Base-by-base conservation (phyloP, 805 yeast genomes). In the Candida ulmi region DNA sequence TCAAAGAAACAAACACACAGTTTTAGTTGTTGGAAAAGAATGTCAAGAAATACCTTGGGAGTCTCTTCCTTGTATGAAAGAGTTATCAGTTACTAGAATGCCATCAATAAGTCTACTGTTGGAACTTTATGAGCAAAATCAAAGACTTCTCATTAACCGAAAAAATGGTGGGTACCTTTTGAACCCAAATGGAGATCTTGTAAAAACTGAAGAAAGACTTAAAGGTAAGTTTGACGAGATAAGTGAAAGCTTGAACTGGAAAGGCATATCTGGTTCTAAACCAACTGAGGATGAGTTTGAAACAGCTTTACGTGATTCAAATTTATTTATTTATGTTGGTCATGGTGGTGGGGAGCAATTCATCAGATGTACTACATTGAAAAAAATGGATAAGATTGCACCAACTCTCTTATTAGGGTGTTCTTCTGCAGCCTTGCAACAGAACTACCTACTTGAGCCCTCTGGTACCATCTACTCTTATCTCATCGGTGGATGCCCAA, bases 341-440 rank as follows among this genome's bases (percentile, higher is more conserved):
- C 99, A 93, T 61, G 97, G 98, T 0, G 93, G 96, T 5, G 96
- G 98, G n/a, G 91, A 87, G 45, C 88, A 84, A 45, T 88, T 79
- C 53, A 64, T 87, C 11, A 69, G 78, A 24, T 66, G 80, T 1
- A 68, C 77, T 5, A 61, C 73, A 1, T 60, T 88, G 32, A 74
- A 74, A 38, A 62, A 64, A 11, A 56, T 69, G 41, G 40, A 49
- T 3, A 42, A 38, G 0, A 57, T 79, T 9, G 79, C 88, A 0
- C 85, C 88, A 1, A 63, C 74, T 21, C 66, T 88, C 33, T 65
- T 93, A 17, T 62, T 93, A 34, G 99, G 99, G 0, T 93, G 99
- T 51, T 85, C 95, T 0, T 91, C 98, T 0, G 96, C 95, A 0
- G 65, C 74, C 0, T 61, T 87, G 36, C 68, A 70, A 16, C 61